Percentiles rank a stretch among this genome's conserved stretches.
Conservation (phyloP, 345 rosid genomes). For the Corchorus olitorius region DNA sequence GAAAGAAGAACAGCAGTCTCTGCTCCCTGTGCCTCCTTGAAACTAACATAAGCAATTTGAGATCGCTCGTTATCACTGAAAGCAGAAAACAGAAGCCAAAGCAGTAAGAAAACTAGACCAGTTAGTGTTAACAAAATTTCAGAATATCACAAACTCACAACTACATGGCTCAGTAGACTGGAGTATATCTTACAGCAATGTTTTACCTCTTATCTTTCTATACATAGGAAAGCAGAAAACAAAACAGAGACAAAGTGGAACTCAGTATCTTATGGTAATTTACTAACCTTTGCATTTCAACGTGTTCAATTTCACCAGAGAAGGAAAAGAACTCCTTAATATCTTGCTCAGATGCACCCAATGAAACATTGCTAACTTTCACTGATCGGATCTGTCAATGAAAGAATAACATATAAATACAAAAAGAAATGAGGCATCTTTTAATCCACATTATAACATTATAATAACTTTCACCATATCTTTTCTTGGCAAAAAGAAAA, state of each 20-base stretch:
- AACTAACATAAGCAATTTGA: conserved; percentile 71
- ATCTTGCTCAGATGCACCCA: conserved; percentile 69
- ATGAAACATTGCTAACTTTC: conserved; percentile 75
- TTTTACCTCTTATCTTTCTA: background rate
- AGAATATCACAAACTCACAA: background rate
- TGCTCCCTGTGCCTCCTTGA: conserved; percentile 83
- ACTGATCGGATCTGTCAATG: conserved; percentile 61
- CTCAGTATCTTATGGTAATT: background rate
- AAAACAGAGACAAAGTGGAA: background rate
- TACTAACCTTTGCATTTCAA: conserved; percentile 62
- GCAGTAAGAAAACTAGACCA: conserved; percentile 13
- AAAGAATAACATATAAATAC: background rate
- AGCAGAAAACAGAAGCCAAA: background rate
- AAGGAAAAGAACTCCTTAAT: conserved; percentile 92
- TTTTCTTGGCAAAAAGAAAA: background rate
- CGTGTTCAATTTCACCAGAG: conserved; percentile 81
- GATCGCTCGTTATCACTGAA: conserved; percentile 58
- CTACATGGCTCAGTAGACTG: background rate
- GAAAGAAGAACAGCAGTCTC: conserved; percentile 89
- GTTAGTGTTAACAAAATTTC: background rate
- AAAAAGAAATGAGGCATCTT: too few species aligned
- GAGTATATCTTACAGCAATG: background rate
- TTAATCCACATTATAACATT: too few species aligned
- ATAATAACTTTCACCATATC: background rate
- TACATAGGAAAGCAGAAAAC: background rate